Conservation (phyloP, 768 basidiomycete species). For the Leccinum imitatum region DNA sequence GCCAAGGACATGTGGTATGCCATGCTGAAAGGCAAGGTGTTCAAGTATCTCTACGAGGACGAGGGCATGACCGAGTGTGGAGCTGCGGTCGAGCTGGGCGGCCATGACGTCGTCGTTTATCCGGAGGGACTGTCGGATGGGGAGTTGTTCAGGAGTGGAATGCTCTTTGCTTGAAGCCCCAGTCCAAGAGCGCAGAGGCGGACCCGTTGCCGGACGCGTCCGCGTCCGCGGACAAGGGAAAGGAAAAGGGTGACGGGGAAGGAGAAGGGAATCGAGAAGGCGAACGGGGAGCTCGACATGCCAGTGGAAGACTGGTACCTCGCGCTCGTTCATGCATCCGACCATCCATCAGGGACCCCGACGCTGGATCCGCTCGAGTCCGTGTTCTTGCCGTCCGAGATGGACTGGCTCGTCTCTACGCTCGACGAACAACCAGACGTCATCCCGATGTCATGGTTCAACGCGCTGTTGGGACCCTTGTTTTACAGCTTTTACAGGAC, state of each 20-base stretch:
- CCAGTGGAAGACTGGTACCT: constrained; percentile 93
- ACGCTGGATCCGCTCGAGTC: constrained; percentile 57
- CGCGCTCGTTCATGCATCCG: constrained; percentile 71
- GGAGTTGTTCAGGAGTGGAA: constrained; percentile 88
- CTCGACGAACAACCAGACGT: constrained; percentile 94
- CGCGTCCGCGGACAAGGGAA: constrained; percentile 33
- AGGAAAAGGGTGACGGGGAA: background rate
- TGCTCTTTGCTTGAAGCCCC: constrained; percentile 75
- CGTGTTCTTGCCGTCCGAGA: constrained; percentile 75
- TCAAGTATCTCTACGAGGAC: constrained; percentile 88
- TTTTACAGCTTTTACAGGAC: constrained; percentile 94
- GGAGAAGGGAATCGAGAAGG: background rate
- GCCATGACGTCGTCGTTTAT: constrained; percentile 74
- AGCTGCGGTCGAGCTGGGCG: constrained; percentile 82
- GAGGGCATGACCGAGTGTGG: constrained; percentile 89
- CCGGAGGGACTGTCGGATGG: constrained; percentile 80
- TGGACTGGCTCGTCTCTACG: constrained; percentile 78
- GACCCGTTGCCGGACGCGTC: constrained; percentile 42
- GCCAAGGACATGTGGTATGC: constrained; percentile 94
- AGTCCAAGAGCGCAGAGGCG: constrained; percentile 33
- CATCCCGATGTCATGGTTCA: constrained; percentile 97
- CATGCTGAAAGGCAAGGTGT: constrained; percentile 84
- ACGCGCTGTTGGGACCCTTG: constrained; percentile 87
- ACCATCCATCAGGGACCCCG: constrained; percentile 60
- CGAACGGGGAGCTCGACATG: constrained; percentile 55